These are phyloP conservation scores for Eragrostis tef DNA, from an alignment of 202 grass and related monocot species.

Conservation along the genomic window DNA sequence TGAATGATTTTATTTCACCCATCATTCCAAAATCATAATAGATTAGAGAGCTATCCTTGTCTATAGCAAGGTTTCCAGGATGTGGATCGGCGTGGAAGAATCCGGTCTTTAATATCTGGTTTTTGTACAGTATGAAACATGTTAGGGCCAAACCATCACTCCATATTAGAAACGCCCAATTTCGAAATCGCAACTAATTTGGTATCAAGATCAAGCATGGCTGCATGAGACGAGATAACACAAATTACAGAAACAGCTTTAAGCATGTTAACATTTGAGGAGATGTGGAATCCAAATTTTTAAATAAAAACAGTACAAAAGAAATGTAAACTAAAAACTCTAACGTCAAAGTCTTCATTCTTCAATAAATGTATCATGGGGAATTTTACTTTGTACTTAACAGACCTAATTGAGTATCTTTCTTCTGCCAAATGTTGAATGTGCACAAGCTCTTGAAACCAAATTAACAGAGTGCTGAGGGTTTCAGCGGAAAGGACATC, in stretches of 20 bases:
- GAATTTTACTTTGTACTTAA: too few relatives aligned
- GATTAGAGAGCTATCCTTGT: conserved; percentile 78
- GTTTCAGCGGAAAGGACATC: too few relatives aligned
- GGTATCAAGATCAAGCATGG: not conserved
- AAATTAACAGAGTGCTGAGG: too few relatives aligned
- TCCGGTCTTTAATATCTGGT: conserved; percentile 88
- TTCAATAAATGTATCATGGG: too few relatives aligned
- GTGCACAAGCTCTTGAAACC: too few relatives aligned
- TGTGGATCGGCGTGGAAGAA: conserved; percentile 99
- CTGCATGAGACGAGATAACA: conserved; percentile 7
- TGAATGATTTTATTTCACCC: conserved; percentile 98
- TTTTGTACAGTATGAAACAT: conserved; percentile 37
- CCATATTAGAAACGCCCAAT: conserved; percentile 14
- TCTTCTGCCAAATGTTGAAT: too few relatives aligned
- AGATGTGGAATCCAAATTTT: too few relatives aligned
- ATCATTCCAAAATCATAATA: conserved; percentile 99
- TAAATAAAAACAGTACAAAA: too few relatives aligned
- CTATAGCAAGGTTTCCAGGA: conserved; percentile 97
- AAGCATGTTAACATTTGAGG: not conserved
- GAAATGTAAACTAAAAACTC: too few relatives aligned
- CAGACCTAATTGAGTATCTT: too few relatives aligned
- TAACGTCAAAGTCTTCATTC: too few relatives aligned
- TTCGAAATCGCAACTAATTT: conserved; percentile 21
- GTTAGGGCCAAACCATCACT: conserved; percentile 32
- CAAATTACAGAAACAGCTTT: not conserved